These are phyloP conservation scores for Eimeria sp. DNA, from an alignment of 169 alveolate genomes.

Conservation along the genomic window DNA sequence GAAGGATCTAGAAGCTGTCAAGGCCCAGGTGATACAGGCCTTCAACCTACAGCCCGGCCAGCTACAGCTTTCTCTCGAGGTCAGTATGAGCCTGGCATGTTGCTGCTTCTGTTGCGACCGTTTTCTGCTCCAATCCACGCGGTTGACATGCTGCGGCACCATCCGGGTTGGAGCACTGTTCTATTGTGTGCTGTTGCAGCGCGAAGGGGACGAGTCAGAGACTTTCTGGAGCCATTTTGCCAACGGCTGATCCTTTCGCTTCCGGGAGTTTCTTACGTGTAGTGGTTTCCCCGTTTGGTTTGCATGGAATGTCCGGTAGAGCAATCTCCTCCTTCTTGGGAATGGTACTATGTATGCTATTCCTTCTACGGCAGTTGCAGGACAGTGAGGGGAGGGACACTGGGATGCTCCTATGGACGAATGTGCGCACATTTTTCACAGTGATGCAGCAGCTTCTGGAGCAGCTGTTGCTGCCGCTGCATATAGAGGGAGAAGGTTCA, in stretches of 20 bases:
- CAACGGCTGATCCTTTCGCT: slow-evolving; percentile 2
- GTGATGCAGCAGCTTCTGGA: background rate
- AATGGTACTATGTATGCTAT: background rate
- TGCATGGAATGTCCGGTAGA: background rate
- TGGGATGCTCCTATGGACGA: background rate
- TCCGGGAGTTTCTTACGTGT: background rate
- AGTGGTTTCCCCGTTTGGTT: background rate
- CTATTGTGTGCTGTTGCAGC: slow-evolving; percentile 33
- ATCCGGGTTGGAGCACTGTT: background rate
- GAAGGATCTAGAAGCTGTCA: slow-evolving; percentile 27
- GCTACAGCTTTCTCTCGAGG: slow-evolving; percentile 50
- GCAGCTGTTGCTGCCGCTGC: background rate
- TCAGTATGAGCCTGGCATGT: background rate
- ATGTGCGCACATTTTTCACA: background rate
- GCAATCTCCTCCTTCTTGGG: background rate
- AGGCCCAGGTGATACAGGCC: background rate
- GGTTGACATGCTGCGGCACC: slow-evolving; percentile 10
- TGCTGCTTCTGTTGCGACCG: background rate
- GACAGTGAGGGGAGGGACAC: background rate
- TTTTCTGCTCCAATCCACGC: background rate
- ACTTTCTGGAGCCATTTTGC: slow-evolving; percentile 69
- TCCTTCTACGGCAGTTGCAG: background rate
- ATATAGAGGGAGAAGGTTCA: background rate
- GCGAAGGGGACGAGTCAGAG: slow-evolving; percentile 70
- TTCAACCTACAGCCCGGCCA: slow-evolving; percentile 47